Evolutionary conservation across 495 filamentous ascomycete genomes (phyloP), one percentile per base, ranked within the genome.

Genomic region (Penicillium robsamsonii): DNA sequence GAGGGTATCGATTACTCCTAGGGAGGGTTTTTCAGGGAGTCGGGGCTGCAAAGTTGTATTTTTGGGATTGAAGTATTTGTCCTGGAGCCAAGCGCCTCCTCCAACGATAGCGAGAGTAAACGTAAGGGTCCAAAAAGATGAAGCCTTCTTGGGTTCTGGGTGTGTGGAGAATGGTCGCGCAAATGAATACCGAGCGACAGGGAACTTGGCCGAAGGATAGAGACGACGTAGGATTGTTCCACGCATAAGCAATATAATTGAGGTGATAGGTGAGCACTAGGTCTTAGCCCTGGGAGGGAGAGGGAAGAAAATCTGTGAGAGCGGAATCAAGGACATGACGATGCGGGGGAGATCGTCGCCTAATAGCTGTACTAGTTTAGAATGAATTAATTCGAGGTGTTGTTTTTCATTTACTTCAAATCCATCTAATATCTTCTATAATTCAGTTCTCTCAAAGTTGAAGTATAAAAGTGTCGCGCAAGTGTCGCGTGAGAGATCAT

Each of bases 1-100:
- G 45, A 77, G 70, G 17, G 73, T 75, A 66, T 79, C 72, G 44
- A 77, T 69, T 24, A 75, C 63, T 44, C 67, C 70, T 49, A 75
- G 69, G 54, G 73, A 73, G 17, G 44, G 51, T 46, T 62, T 47
- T 53, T 65, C 46, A 11, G 55, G 54, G n/a, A 50, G 41, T 20
- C 41, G 49, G n/a, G 50, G 35, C 37, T 44, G 33, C 12, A 50
- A 52, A 20, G 55, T 40, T 29, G 55, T 44, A 37, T 55, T 48
- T 53, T 50, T 51, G 46, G 58, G 30, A 15, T 56, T 59, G 12
- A 54, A 63, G 61, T 69, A 73, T 65, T 67, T 67, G 62, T 70
- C 49, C 31, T 71, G 64, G n/a, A 73, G 49, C 68, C 69, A 75
- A 46, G 67, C 60, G 42, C 72, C 72, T 61, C 67, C 68, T 59